Base-by-base conservation (phyloP, 2,329 filamentous ascomycete species). In the Pseudocercospora ulei region DNA sequence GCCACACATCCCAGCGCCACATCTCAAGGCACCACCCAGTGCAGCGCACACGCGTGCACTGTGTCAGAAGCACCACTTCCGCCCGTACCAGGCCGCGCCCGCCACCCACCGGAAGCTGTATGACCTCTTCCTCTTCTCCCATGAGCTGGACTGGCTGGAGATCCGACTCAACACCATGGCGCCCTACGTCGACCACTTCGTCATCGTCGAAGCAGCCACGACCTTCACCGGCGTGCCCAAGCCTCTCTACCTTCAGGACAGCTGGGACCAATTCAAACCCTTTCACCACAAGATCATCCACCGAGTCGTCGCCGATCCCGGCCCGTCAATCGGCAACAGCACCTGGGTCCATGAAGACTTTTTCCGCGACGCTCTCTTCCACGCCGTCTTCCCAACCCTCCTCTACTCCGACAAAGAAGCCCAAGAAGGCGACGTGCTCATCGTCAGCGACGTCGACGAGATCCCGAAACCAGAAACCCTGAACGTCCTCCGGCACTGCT, bases 131-230 rank as follows among this genome's bases (percentile, higher is more conserved):
- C 70, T 78, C 65, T 59, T 79, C 49, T 77, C 75, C 48, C 70
- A 66, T 2, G 76, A 80, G 59, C 64, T 80, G 7, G 76, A 80
- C 59, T 76, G 73, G 67, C 65, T 80, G 26, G 76, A 80, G 56
- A 72, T 81, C 31, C 71, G 75, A 7, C 63, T 80, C 2, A 66
- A 74, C 50, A 71, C 71, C 2, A 66, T 76, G 9, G 70, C 71
- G 40, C 57, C 69, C 24, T 60, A 70, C 26, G 73, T 80, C 43
- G 76, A 80, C 60, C 78, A 77, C 58, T 80, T 78, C 49, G 64
- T 80, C 51, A 67, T 80, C 20, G 67, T 79, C 35, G 76, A 80
- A 60, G 68, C 71, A 1, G 56, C 62, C 11, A 67, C 62, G 34
- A 78, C 75, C 1, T 79, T 79, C 48, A 76, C 75, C 9, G 69